Base-by-base conservation (phyloP, 352 stramenopile genomes). In the Pythium rhizo-oryzae region DNA sequence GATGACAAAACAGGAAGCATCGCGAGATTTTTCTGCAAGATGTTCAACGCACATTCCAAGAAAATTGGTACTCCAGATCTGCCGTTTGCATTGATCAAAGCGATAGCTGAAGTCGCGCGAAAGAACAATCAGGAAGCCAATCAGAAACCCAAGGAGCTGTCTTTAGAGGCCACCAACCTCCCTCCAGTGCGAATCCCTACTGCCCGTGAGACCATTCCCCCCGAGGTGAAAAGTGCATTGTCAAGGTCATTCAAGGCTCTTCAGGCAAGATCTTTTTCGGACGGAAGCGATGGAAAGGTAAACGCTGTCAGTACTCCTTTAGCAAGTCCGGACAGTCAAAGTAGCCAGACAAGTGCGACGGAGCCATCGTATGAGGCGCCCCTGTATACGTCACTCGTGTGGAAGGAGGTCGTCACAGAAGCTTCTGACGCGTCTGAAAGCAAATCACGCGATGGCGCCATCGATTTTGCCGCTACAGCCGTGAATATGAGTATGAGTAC, bases 401-500 rank as follows among this genome's bases (percentile, higher is more conserved):
- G 86, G 86, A 77, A 82, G 44, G 85, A 94, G 47, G 81, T 94
- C 41, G 75, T 92, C 16, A 67, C 77, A 2, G 86, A 94, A 59
- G 69, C 83, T 21, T 84, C 69, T 19, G 57, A 80, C n/a, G 69
- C 66, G 8, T 70, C 85, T 1, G 85, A 93, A 63, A 69, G 66
- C 11, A 90, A 90, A 47, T 84, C 75, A n/a, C 72, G 79, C 3
- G 87, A 94, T 55, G 78, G 76, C 39, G 87, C 87, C 3, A 67
- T 94, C 33, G 87, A 94, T 43, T 94, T 85, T 69, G 84, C 80
- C 0, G 85, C 84, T 9, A 71, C 80, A 5, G 77, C 81, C 8
- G 91, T 94, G 68, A 94, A 94, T 57, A 89, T 88, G 81, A 92
- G 85, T 71, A 94, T 94, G 87, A 85, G 72, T 9, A 74, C 80